Evolutionary conservation across 805 yeast genomes (phyloP), one percentile per base, ranked within the genome.

Genomic region (Yueomyces sp.): DNA sequence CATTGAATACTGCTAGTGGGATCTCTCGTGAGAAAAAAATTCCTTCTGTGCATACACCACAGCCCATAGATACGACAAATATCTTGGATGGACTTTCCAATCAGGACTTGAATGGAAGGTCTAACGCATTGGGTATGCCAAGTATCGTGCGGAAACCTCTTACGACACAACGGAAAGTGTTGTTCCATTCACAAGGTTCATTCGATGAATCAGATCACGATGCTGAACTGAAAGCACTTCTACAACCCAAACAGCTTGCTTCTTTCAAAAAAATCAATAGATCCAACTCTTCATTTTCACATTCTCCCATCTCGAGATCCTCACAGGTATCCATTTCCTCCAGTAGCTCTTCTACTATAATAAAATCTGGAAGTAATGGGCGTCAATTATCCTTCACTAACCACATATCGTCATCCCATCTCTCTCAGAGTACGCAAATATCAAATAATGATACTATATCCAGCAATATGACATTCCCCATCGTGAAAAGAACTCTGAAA

Each of bases 171-270:
- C 6, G 33, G 9, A 30, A 30, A 30, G 44, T 49, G 39, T 32
- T 53, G 19, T 52, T 54, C 32, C 45, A 47, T 36, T 54, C 62
- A 2, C 59, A 55, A 30, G 65, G 63, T 9, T 59, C 65, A 12
- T 60, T 60, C 44, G 65, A 57, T 39, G 65, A 60, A 32, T 52
- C 54, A 33, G 57, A 59, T 46, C 53, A 52, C 5, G 57, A 53
- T 39, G 49, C 42, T 9, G 59, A 57, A 38, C 28, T 53, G 26
- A 45, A 51, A 34, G 43, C 46, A 32, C 40, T 60, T 39, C 41
- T 52, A 40, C 40, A 50, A 6, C 49, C 42, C 5, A 52, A 52
- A 5, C 51, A 49, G 36, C 38, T 60, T 38, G 56, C 54, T 19
- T 58, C 52, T 44, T 56, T 58, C 38, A 60, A 60, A 45, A 32